phyloP scores from a whole-genome alignment of 2,329 filamentous ascomycete genomes.

The Aulographum hederae region DNA sequence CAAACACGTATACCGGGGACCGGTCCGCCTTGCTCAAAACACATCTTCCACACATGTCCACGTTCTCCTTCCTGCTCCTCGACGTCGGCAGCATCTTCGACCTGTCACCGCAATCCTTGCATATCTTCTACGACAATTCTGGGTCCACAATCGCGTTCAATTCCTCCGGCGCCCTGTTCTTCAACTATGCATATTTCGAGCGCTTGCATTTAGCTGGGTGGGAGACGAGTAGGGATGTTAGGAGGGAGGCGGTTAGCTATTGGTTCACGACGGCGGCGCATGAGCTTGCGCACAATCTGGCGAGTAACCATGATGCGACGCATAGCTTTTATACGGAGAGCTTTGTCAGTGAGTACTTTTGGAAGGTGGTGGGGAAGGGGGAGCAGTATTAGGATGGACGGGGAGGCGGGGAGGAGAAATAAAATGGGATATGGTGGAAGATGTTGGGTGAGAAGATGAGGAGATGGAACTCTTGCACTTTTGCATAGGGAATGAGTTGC shows the following conservation, averaged over 20 bases:
- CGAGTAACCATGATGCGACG: conserved; percentile 54
- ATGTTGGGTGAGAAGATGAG: too few relatives aligned
- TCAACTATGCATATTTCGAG: conserved; percentile 76
- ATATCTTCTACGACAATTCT: conserved; percentile 70
- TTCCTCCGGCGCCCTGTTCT: conserved; percentile 70
- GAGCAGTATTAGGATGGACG: conserved; percentile 6
- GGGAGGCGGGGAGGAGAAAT: too few relatives aligned
- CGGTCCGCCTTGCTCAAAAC: conserved; percentile 38
- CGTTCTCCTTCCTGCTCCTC: conserved; percentile 49
- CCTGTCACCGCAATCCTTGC: conserved; percentile 48
- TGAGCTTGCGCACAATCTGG: conserved; percentile 88
- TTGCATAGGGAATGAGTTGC: too few relatives aligned
- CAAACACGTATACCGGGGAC: conserved; percentile 24
- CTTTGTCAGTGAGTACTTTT: conserved; percentile 43
- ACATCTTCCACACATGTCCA: conserved; percentile 25
- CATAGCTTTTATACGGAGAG: conserved; percentile 67
- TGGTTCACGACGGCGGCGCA: conserved; percentile 97
- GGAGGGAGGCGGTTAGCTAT: conserved; percentile 51
- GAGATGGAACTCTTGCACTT: too few relatives aligned
- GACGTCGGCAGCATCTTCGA: conserved; percentile 58
- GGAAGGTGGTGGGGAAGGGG: conserved; percentile 44
- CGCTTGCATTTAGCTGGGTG: conserved; percentile 46
- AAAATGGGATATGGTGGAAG: too few relatives aligned
- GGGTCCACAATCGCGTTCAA: conserved; percentile 90
- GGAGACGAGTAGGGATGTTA: conserved; percentile 17